Conservation (phyloP, 2,329 filamentous ascomycete genomes). For the Penicillium concentricum region DNA sequence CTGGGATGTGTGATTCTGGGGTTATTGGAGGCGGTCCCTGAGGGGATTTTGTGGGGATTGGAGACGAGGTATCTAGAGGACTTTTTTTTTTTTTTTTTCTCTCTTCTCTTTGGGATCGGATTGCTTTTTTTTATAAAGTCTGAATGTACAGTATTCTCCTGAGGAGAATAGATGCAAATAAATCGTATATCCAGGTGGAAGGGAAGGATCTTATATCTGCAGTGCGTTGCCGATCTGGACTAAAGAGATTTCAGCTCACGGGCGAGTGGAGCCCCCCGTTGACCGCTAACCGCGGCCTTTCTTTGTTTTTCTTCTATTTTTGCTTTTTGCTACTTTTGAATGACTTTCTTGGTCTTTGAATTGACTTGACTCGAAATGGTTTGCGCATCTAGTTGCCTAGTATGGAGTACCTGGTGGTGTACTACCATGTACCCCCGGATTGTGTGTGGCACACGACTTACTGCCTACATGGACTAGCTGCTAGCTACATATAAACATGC, state of each 20-base stretch:
- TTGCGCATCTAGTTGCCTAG: neutral
- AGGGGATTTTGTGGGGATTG: constrained; percentile 6
- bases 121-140: neutral
- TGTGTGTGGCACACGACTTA: neutral
- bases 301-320: neutral
- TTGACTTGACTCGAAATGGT: neutral
- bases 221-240: neutral
- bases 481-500: neutral
- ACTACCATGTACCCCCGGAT: neutral
- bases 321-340: neutral
- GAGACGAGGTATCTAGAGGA: neutral
- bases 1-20: neutral
- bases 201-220: neutral
- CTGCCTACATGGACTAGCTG: neutral
- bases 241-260: constrained; percentile 1
- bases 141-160: neutral
- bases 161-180: neutral
- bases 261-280: neutral
- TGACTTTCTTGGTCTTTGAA: neutral
- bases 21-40: neutral
- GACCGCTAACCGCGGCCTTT: neutral
- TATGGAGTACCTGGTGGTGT: neutral
- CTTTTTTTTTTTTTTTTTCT: neutral
- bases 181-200: neutral
- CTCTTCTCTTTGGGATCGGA: neutral